phyloP scores from a whole-genome alignment of 345 rosid species.

The Crucihimalaya himalaica region DNA sequence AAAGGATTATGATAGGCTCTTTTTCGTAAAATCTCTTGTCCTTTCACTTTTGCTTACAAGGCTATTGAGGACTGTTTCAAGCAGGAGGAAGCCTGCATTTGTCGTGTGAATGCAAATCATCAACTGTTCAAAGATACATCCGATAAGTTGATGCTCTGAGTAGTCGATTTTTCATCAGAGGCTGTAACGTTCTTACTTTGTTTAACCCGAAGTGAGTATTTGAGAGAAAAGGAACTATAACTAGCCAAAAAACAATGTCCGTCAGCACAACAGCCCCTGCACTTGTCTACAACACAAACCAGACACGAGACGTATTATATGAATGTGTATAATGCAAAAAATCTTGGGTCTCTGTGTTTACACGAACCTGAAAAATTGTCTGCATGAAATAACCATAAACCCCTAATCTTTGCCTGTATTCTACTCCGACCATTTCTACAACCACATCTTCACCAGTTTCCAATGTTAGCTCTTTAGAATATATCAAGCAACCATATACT shows the following conservation, averaged over 20 bases:
- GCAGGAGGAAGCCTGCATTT: conserved; percentile 59
- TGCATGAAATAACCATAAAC: conserved; percentile 84
- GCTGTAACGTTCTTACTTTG: conserved; percentile 46
- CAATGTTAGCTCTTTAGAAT: conserved; percentile 19
- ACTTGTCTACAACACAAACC: conserved; percentile 50
- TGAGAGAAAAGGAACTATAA: conserved; percentile 71
- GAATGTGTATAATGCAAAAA: conserved; percentile 5
- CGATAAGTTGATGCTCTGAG: not conserved
- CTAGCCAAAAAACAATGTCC: conserved; percentile 72
- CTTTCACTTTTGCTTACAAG: conserved; percentile 55
- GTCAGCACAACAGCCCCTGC: conserved; percentile 85
- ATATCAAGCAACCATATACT: conserved; percentile 71
- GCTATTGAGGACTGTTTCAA: conserved; percentile 68
- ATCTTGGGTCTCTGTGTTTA: not conserved
- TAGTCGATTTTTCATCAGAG: not conserved
- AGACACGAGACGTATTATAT: not conserved
- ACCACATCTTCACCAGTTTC: conserved; percentile 44
- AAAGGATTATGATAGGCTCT: not conserved
- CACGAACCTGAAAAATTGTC: conserved; percentile 64
- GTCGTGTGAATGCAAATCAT: conserved; percentile 81
- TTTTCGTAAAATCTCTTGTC: not conserved
- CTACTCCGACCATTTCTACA: conserved; percentile 29
- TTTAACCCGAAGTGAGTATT: conserved; percentile 60
- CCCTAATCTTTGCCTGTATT: conserved; percentile 48
- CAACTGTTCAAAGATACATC: conserved; percentile 47